Conservation (phyloP, 805 yeast genomes). For the Metschnikowia kunwiensis region DNA sequence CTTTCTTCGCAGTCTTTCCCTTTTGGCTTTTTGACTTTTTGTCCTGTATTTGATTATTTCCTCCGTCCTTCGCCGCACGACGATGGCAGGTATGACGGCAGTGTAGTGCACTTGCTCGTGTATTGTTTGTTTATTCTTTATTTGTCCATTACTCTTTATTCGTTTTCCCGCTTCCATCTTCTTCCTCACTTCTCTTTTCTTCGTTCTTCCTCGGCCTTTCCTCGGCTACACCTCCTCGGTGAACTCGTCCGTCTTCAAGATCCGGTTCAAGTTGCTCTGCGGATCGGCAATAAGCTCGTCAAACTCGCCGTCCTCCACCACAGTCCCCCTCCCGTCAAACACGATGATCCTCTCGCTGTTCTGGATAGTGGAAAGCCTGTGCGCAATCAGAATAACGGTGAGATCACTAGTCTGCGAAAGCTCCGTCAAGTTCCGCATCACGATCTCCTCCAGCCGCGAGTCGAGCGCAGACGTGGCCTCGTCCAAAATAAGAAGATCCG, state of each 20-base stretch:
- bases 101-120: no score
- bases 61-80: no score
- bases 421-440: slow-evolving; percentile 63
- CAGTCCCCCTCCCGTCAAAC: slow-evolving; percentile 48
- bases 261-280: slow-evolving; percentile 42
- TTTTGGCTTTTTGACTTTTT: no score
- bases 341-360: slow-evolving; percentile 81
- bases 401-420: slow-evolving; percentile 44
- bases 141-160: no score
- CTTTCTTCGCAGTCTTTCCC: no score
- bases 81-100: no score
- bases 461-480: slow-evolving; percentile 96
- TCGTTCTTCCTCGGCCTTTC: not conserved
- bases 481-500: slow-evolving; percentile 78
- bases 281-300: slow-evolving; percentile 47
- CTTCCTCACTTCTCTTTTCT: no score
- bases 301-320: slow-evolving; percentile 69
- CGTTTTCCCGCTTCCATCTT: no score
- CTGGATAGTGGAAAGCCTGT: slow-evolving; percentile 81
- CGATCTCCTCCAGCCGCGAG: slow-evolving; percentile 81
- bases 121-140: no score
- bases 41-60: no score
- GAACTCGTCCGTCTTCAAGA: slow-evolving; percentile 32
- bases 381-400: slow-evolving; percentile 89
- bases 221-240: slow-evolving; percentile 7